Evolutionary conservation across 192 early-diverging fungal species (phyloP).

Genomic region (Podochytrium sp.): DNA sequence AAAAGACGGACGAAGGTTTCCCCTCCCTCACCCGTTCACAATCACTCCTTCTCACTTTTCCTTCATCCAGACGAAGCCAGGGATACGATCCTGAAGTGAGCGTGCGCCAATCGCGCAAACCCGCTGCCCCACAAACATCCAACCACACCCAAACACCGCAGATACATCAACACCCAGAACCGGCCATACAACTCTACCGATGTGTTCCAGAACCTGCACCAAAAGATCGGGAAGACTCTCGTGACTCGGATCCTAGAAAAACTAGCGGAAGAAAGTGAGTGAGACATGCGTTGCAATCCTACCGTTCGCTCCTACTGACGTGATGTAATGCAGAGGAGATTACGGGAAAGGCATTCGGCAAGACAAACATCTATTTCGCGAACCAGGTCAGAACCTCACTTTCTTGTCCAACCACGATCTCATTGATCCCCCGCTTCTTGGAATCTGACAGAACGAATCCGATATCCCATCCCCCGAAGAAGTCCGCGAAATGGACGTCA

Average conservation of each 20-base stretch:
- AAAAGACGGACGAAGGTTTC: conserved; percentile 12
- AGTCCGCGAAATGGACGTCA: conserved; percentile 25
- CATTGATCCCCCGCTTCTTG: no score
- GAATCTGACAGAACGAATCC: background rate
- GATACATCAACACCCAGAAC: conserved; percentile 31
- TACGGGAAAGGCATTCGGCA: conserved; percentile 23
- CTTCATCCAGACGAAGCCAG: conserved; percentile 14
- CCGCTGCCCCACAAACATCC: background rate
- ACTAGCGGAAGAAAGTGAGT: conserved; percentile 43
- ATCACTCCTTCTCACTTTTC: background rate
- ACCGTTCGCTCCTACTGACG: no score
- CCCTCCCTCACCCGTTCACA: background rate
- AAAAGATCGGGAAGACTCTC: conserved; percentile 36
- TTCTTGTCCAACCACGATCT: background rate
- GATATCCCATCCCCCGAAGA: conserved; percentile 27
- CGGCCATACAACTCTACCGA: conserved; percentile 51
- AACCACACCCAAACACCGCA: background rate
- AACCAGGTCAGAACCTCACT: background rate
- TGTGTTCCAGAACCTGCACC: conserved; percentile 47
- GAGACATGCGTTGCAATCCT: no score
- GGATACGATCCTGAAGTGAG: conserved; percentile 13
- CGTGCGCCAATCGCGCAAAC: no score
- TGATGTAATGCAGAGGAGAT: conserved; percentile 1
- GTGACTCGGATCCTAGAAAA: conserved; percentile 40
- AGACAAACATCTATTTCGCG: conserved; percentile 13